Conservation (phyloP, 108 stramenopile species). For the Nitzschia sp. region DNA sequence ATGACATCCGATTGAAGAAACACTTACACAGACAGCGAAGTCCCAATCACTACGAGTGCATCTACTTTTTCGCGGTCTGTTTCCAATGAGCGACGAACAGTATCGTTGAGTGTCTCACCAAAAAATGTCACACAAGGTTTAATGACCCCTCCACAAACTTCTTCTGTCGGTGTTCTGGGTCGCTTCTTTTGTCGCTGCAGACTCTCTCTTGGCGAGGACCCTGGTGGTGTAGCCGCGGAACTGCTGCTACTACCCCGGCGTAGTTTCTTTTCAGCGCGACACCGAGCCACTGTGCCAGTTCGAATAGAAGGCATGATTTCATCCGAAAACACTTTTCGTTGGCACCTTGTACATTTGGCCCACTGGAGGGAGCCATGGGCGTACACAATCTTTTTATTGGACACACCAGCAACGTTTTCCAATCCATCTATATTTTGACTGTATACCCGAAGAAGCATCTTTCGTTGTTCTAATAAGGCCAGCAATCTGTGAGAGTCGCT, state of each 20-base stretch:
- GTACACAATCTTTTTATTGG: conserved; percentile 66
- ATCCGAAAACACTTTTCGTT: conserved; percentile 41
- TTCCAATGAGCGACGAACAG: conserved; percentile 57
- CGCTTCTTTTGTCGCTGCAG: conserved; percentile 16
- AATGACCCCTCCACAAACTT: conserved; percentile 72
- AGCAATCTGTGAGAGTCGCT: conserved; percentile 75
- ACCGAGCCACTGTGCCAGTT: conserved; percentile 59
- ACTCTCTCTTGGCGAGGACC: conserved; percentile 9
- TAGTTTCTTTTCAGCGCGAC: conserved; percentile 25
- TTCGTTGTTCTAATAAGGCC: conserved; percentile 57
- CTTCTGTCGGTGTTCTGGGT: not conserved
- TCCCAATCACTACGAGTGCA: conserved; percentile 87
- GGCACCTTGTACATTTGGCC: conserved; percentile 66
- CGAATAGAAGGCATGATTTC: conserved; percentile 57
- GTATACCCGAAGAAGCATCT: conserved; percentile 67
- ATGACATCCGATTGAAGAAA: not conserved
- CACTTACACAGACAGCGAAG: conserved; percentile 78
- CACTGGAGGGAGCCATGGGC: conserved; percentile 72
- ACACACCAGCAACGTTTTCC: conserved; percentile 64
- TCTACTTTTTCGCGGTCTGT: conserved; percentile 72
- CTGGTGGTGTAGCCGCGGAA: not conserved
- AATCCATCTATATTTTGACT: conserved; percentile 86
- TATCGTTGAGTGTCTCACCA: conserved; percentile 69
- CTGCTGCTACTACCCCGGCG: conserved; percentile 7
- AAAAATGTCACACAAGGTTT: conserved; percentile 87